Base-by-base conservation (phyloP, 257 asterid genomes). In the Orobanche coerulescens region DNA sequence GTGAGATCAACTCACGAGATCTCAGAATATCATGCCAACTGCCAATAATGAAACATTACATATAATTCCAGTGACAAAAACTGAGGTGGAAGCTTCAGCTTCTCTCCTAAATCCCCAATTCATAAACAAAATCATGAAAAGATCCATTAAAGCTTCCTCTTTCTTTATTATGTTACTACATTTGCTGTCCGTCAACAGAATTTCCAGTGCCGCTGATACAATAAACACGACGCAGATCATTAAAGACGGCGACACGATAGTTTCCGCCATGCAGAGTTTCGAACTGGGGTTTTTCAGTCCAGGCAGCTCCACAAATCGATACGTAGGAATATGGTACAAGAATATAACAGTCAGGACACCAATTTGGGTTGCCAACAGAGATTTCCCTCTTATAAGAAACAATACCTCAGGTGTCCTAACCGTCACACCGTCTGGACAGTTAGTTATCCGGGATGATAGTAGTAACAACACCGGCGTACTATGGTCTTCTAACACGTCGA, bases 401-500 rank as follows among this genome's bases (percentile, higher is more conserved):
- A 12, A 14, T 2, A 12, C 46, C 4, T 15, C 55, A 5, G 61
- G 70, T 0, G 30, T 56, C 10, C 46, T 80, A 34, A 66, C 39
- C 47, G 37, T 81, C 31, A 50, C 15, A 11, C 11, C 48, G 4
- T 43, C 70, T 0, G 84, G 71, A 11, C 0, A 40, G 6, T 58
- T 81, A 28, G 77, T 56, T 33, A 72, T 81, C 56, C 24, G 39
- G 1, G 61, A 59, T 25, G 75, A 23, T 6, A 34, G 2, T 1
- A 67, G 65, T 20, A 15, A 43, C 22, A 14, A 1, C 53, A 20
- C 13, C 25, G 2, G 2, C 44, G 28, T 22, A 1, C 15, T 75
- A 25, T 79, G 85, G 89, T 73, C 77, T 0, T 39, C 83, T 1
- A 74, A 67, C 26, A 36, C 73, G 3, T 67, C 81, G 1, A 50